These are phyloP conservation scores for Hericium rajendrae DNA, from an alignment of 768 basidiomycete genomes.

Conservation along the genomic window DNA sequence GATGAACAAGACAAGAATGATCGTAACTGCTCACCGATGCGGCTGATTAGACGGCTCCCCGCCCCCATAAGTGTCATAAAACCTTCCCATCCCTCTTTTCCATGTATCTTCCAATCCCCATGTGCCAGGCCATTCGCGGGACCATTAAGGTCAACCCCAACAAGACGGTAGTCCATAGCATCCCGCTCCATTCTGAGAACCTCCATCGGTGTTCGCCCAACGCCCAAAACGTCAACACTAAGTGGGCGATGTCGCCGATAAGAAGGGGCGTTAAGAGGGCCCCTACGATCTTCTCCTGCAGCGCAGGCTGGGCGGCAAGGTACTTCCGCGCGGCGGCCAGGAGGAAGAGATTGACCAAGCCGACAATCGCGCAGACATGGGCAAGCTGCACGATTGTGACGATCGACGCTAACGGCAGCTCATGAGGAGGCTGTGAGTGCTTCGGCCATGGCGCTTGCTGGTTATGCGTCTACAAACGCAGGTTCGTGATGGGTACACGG, in stretches of 20 bases:
- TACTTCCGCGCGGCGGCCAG: conserved; percentile 53
- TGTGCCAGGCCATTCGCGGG: conserved; percentile 64
- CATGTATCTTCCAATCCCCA: conserved; percentile 67
- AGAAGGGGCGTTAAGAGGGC: conserved; percentile 60
- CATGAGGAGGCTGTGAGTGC: conserved; percentile 34
- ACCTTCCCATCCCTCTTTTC: conserved; percentile 46
- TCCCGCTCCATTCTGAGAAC: conserved; percentile 50
- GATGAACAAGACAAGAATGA: too few relatives aligned
- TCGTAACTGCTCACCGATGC: too few relatives aligned
- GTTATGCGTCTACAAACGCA: conserved; percentile 48
- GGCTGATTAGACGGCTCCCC: too few relatives aligned
- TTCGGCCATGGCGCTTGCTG: conserved; percentile 66
- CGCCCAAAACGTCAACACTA: conserved; percentile 64
- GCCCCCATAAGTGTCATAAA: background rate
- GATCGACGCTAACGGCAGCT: conserved; percentile 49
- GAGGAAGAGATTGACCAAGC: conserved; percentile 59
- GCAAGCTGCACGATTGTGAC: conserved; percentile 70
- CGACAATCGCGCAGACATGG: conserved; percentile 68
- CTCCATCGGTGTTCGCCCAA: conserved; percentile 64
- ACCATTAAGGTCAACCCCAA: conserved; percentile 57
- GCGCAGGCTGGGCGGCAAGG: conserved; percentile 43
- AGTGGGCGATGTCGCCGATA: conserved; percentile 57
- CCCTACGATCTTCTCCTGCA: conserved; percentile 65
- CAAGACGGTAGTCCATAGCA: conserved; percentile 59
- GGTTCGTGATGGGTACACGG: background rate